Evolutionary conservation across 306 rosid species (phyloP).

Genomic region (Pyrus bretschneideri): DNA sequence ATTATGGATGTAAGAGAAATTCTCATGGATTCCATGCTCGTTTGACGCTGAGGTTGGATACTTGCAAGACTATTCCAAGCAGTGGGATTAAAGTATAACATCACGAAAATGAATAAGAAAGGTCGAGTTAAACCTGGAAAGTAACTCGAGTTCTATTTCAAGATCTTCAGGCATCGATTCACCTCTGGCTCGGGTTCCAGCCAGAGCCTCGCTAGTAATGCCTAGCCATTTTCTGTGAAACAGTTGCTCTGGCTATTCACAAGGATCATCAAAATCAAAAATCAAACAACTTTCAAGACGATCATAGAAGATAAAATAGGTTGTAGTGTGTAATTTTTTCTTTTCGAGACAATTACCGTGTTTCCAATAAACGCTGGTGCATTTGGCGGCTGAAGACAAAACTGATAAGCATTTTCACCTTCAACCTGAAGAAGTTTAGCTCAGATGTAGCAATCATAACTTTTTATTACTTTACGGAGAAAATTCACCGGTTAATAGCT

Average conservation of each 20-base stretch:
- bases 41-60: not conserved
- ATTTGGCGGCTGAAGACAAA: constrained; percentile 83
- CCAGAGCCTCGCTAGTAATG: constrained; percentile 85
- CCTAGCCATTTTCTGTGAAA: constrained; percentile 83
- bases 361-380: constrained; percentile 88
- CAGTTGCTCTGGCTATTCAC: constrained; percentile 95
- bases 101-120: not conserved
- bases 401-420: constrained; percentile 73
- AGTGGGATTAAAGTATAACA: not conserved
- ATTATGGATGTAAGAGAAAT: not conserved
- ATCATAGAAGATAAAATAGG: not conserved
- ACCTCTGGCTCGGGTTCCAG: constrained; percentile 97
- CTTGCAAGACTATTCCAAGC: not conserved
- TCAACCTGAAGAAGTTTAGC: constrained; percentile 50
- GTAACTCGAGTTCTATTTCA: constrained; percentile 77
- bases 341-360: constrained; percentile 44
- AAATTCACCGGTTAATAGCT: constrained; percentile 1
- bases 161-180: constrained; percentile 48
- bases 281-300: constrained; percentile 5
- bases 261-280: constrained; percentile 43
- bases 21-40: not conserved
- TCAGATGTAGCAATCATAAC: constrained; percentile 8
- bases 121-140: constrained; percentile 60
- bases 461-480: not conserved
- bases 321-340: not conserved